phyloP scores from a whole-genome alignment of 2,329 filamentous ascomycete species.

The Colletotrichum ledebouriae region DNA sequence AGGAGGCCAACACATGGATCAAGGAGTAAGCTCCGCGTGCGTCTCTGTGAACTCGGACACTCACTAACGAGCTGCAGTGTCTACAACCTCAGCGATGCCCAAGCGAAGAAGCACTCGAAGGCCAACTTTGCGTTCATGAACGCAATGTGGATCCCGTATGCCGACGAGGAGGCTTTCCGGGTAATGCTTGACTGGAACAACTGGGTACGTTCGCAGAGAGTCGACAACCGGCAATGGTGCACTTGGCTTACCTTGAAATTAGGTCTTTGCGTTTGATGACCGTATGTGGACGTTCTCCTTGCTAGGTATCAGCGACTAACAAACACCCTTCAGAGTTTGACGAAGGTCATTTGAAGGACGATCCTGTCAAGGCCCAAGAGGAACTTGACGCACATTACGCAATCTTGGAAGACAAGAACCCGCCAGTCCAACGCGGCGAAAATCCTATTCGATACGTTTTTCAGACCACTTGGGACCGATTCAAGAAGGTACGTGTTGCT shows the following conservation, averaged over 20 bases:
- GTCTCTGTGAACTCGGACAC: not conserved
- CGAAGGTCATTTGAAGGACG: conserved; percentile 12
- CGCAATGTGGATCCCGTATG: conserved; percentile 7
- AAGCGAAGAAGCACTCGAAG: conserved; percentile 4
- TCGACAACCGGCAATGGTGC: not conserved
- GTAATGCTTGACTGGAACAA: conserved; percentile 20
- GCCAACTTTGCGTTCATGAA: conserved; percentile 20
- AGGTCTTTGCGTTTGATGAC: conserved; percentile 22
- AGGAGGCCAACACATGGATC: conserved; percentile 12
- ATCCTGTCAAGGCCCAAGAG: conserved; percentile 4
- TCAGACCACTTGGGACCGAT: conserved; percentile 10
- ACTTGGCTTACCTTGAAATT: not conserved
- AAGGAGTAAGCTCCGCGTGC: not conserved
- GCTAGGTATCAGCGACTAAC: not conserved
- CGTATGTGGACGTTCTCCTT: conserved; percentile 3
- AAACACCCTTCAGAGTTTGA: not conserved
- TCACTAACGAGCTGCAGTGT: conserved; percentile 8
- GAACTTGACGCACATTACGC: conserved; percentile 12
- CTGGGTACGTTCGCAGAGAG: not conserved
- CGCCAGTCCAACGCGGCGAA: not conserved
- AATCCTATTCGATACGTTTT: conserved; percentile 16
- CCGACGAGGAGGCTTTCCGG: conserved; percentile 14
- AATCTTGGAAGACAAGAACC: conserved; percentile 11
- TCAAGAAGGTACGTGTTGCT: conserved; percentile 5
- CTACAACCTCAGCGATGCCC: conserved; percentile 12